Conservation (phyloP, 75 land plant species). For the Adiantum capillusveneris region DNA sequence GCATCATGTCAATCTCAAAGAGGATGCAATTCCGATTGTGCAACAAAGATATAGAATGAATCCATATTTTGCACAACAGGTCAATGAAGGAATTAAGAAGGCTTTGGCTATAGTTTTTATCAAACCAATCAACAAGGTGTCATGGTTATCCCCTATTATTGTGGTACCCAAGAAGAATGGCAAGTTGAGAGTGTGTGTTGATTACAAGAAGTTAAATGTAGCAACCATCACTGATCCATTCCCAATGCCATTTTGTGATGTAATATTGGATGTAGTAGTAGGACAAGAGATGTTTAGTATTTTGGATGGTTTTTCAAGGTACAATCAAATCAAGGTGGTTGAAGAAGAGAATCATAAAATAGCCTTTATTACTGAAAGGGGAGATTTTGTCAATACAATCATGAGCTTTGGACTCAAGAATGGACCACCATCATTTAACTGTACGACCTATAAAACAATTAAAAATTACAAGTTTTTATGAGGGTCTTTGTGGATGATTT, state of each 20-base stretch:
- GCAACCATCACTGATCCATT: neutral
- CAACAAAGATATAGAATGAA: too few species aligned
- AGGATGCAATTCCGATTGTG: too few species aligned
- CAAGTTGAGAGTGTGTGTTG: too few species aligned
- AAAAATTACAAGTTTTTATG: neutral
- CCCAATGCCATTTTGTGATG: neutral
- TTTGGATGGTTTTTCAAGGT: neutral
- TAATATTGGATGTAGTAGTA: neutral
- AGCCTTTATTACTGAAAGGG: neutral
- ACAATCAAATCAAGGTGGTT: neutral
- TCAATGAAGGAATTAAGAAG: too few species aligned
- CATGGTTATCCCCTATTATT: too few species aligned
- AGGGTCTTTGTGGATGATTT: neutral
- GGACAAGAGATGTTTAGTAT: neutral
- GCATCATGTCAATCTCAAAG: too few species aligned
- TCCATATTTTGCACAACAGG: too few species aligned
- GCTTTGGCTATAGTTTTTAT: too few species aligned
- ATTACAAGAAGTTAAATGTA: slow-evolving; percentile 1
- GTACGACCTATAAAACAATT: neutral
- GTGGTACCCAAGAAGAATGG: too few species aligned
- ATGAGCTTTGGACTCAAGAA: slow-evolving; percentile 1
- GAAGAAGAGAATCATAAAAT: neutral
- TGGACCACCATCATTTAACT: slow-evolving; percentile 1
- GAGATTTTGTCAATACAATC: neutral
- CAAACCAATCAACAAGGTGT: too few species aligned